These are phyloP conservation scores for Paraurostyla sp. DNA, from an alignment of 73 alveolate genomes.

Conservation along the genomic window DNA sequence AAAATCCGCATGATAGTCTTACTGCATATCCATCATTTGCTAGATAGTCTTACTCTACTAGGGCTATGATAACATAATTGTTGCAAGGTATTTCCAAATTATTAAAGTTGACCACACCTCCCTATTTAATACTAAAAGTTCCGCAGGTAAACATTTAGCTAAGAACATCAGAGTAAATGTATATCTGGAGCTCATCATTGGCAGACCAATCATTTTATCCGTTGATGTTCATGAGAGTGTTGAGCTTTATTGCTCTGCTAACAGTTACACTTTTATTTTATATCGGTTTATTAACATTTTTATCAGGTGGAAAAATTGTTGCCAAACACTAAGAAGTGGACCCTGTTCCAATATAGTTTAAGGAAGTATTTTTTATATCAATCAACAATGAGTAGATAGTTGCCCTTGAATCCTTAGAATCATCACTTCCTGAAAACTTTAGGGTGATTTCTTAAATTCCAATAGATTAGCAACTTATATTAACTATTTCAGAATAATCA, in stretches of 20 bases:
- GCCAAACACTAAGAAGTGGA: background rate
- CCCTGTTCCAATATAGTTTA: background rate
- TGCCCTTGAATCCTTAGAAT: background rate
- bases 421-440: background rate
- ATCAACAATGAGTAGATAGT: background rate
- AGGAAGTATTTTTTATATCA: background rate
- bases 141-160: conserved; percentile 9
- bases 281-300: background rate
- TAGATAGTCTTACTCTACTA: background rate
- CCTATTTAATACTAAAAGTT: background rate
- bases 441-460: background rate
- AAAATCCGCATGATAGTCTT: background rate
- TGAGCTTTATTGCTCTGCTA: background rate
- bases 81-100: conserved; percentile 28
- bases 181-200: background rate
- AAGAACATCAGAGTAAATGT: conserved; percentile 9
- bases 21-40: background rate
- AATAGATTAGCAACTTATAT: background rate
- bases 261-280: background rate
- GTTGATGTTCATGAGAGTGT: background rate
- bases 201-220: background rate
- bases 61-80: background rate
- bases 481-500: background rate
- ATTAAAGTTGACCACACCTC: background rate
- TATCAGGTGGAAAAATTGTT: background rate